Base-by-base conservation (phyloP, 176 grass and related monocot genomes). In the Juncus inflexus region DNA sequence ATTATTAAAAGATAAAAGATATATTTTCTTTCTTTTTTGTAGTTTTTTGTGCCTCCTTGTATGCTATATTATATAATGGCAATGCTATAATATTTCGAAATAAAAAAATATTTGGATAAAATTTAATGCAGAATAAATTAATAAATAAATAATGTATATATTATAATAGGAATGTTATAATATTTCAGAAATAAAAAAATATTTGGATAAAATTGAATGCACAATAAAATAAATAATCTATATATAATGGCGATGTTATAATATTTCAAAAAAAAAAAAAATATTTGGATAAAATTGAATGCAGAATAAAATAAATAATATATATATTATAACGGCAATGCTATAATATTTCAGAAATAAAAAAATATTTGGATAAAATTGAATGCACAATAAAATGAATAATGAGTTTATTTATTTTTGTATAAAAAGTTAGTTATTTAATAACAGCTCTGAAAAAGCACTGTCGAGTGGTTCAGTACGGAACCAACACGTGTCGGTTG, bases 131-230 rank as follows among this genome's bases (percentile, higher is more conserved):
- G n/a, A n/a, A n/a, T n/a, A n/a, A n/a, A n/a, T n/a, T n/a, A n/a
- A n/a, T n/a, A 28, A 28, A 28, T 28, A 28, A 28, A 28, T 56
- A 56, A 55, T 28, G 51, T 39, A 43, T 65, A 55, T n/a, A n/a
- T n/a, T 68, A 69, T 69, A 69, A 56, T 40, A 39, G 45, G 10
- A 69, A 41, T 69, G 54, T 37, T 28, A 47, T 66, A 66, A 66
- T 50, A 28, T 41, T 56, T 35, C 37, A 51, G 41, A 69, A 68
- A 68, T 8, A 69, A 63, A 41, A 52, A 28, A 28, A 28, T 28
- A 28, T 28, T 28, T 28, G 19, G 19, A 28, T 28, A 28, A 28
- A 28, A 28, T 28, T 28, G 19, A 28, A 28, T 28, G 19, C 19
- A 28, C 19, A 28, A 28, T 28, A 28, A 28, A 28, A 28, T 28